phyloP scores from a whole-genome alignment of 2,329 filamentous ascomycete species.

The Pseudonectria buxi region DNA sequence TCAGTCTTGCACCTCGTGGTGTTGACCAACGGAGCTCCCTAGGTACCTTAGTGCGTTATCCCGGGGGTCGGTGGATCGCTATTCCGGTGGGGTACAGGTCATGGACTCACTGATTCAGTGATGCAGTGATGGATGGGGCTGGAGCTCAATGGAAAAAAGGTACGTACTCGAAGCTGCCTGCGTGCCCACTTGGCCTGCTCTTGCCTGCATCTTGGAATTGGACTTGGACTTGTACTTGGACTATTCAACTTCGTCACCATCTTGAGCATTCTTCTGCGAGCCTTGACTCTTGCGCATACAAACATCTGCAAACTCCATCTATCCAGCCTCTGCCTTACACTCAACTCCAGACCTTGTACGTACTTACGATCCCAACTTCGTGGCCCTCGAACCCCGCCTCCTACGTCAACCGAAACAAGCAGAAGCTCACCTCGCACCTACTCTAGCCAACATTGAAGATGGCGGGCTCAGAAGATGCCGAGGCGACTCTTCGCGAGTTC shows the following conservation, averaged over 20 bases:
- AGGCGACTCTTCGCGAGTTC: slow-evolving; percentile 24
- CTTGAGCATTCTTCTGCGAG: no score
- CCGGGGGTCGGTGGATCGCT: slow-evolving; percentile 23
- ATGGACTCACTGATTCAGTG: slow-evolving; percentile 9
- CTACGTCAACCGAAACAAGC: neutral
- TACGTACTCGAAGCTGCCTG: slow-evolving; percentile 15
- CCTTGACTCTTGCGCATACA: no score
- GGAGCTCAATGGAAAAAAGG: slow-evolving; percentile 8
- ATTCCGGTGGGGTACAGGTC: slow-evolving; percentile 22
- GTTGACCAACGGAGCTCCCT: slow-evolving; percentile 4
- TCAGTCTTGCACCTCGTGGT: neutral
- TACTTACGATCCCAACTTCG: neutral
- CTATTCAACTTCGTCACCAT: neutral
- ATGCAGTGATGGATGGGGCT: neutral
- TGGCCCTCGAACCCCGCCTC: slow-evolving; percentile 12
- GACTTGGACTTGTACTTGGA: neutral
- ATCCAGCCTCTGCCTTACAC: no score
- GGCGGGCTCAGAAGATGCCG: slow-evolving; percentile 22
- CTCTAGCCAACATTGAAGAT: slow-evolving; percentile 13
- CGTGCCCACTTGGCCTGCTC: neutral
- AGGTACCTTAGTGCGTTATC: neutral
- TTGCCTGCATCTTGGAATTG: slow-evolving; percentile 3
- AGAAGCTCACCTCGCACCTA: no score
- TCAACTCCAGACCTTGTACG: no score
- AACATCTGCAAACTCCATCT: no score